Percentiles rank a stretch among this genome's conserved stretches.
phyloP scores from a whole-genome alignment of 108 stramenopile species.

The Cyclotella distinguenda region DNA sequence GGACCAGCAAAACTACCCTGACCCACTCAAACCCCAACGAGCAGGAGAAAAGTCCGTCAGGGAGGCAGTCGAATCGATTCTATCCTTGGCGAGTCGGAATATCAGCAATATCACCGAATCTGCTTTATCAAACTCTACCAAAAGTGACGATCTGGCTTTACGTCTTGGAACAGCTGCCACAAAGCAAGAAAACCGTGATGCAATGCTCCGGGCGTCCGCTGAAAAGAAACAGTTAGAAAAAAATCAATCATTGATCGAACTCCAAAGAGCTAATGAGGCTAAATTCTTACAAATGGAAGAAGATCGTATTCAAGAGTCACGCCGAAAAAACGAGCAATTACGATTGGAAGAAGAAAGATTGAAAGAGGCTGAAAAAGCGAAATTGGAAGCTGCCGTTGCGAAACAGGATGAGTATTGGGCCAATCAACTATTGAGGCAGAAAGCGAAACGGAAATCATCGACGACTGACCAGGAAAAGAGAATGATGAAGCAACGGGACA shows the following conservation, averaged over 20 bases:
- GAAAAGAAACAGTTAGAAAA: constrained; percentile 41
- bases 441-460: constrained; percentile 14
- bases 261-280: constrained; percentile 36
- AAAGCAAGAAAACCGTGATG: constrained; percentile 50
- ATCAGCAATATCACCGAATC: constrained; percentile 5
- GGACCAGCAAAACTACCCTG: constrained; percentile 22
- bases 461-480: constrained; percentile 32
- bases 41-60: constrained; percentile 20
- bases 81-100: constrained; percentile 29
- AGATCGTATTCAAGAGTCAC: constrained; percentile 31
- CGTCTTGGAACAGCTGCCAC: constrained; percentile 50
- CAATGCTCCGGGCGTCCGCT: constrained; percentile 22
- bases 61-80: constrained; percentile 40
- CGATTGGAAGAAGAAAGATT: constrained; percentile 22
- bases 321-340: constrained; percentile 35
- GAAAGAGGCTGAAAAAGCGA: constrained; percentile 34
- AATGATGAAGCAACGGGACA: constrained; percentile 1
- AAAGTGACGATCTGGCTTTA: constrained; percentile 43
- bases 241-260: constrained; percentile 12
- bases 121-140: constrained; percentile 2
- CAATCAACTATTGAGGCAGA: constrained; percentile 43
- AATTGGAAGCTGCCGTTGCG: constrained; percentile 41
- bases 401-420: constrained; percentile 63
- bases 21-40: constrained; percentile 14
- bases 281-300: constrained; percentile 31